phyloP scores from a whole-genome alignment of 2,329 filamentous ascomycete species.

The Colletotrichum zoysiae region DNA sequence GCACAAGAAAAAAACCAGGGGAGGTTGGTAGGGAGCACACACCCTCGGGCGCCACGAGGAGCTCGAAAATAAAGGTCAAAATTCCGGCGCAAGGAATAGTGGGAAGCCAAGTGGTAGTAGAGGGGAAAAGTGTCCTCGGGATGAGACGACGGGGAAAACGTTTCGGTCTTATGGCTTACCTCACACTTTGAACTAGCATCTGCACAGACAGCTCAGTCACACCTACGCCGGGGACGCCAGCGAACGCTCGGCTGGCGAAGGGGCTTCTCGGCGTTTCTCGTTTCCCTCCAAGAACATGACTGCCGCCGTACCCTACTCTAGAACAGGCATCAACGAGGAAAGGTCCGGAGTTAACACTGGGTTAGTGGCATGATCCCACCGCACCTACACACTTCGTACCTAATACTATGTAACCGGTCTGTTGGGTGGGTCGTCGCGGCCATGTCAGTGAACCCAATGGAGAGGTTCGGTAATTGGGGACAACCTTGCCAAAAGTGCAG shows the following conservation, averaged over 20 bases:
- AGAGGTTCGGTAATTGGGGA: conserved; percentile 30
- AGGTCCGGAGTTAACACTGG: conserved; percentile 20
- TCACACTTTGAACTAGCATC: conserved; percentile 11
- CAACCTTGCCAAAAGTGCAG: conserved; percentile 34
- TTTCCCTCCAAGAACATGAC: not conserved
- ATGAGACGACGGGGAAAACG: conserved; percentile 34
- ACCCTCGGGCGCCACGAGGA: conserved; percentile 23
- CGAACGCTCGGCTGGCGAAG: not conserved
- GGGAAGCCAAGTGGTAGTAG: not conserved
- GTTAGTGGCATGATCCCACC: conserved; percentile 26
- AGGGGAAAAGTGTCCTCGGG: not conserved
- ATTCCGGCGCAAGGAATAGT: not conserved
- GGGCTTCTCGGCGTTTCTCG: not conserved
- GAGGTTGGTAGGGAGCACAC: conserved; percentile 2
- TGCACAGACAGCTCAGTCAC: conserved; percentile 28
- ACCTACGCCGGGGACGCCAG: conserved; percentile 11
- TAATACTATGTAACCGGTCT: conserved; percentile 21
- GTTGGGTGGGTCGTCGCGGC: conserved; percentile 9
- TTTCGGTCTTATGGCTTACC: conserved; percentile 33
- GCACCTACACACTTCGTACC: conserved; percentile 5
- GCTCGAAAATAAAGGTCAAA: conserved; percentile 2
- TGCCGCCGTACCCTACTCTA: not conserved
- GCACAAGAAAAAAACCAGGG: not conserved
- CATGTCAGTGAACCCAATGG: conserved; percentile 30
- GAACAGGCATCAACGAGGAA: conserved; percentile 19